A percentile compares a stretch with the other conserved stretches of the same genome.
phyloP scores from a whole-genome alignment of 2,329 filamentous ascomycete genomes.

The Boeremia exigua region DNA sequence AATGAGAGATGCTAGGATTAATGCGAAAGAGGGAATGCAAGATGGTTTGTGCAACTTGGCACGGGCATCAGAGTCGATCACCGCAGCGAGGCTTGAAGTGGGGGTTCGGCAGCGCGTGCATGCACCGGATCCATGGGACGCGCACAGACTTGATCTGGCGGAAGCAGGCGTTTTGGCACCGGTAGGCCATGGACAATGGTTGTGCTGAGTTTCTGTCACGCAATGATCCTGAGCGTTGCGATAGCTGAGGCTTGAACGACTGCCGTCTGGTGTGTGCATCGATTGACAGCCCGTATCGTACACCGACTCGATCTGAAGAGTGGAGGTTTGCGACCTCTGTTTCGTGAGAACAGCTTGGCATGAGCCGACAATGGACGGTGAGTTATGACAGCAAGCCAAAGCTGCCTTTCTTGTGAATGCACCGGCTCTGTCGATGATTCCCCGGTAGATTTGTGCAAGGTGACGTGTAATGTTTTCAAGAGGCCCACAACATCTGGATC shows the following conservation, averaged over 20 bases:
- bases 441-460: slow-evolving; percentile 14
- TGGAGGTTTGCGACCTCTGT: not conserved
- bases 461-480: slow-evolving; percentile 12
- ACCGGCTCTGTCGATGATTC: not conserved
- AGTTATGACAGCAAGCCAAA: slow-evolving; percentile 12
- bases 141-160: slow-evolving; percentile 46
- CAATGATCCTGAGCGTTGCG: not conserved
- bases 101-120: slow-evolving; percentile 38
- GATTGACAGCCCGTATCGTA: too few species aligned
- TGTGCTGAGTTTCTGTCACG: slow-evolving; percentile 4
- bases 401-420: slow-evolving; percentile 7
- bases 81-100: slow-evolving; percentile 34
- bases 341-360: slow-evolving; percentile 4
- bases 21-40: not conserved
- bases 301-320: not conserved
- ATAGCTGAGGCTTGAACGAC: not conserved
- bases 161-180: slow-evolving; percentile 29
- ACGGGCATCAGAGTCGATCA: slow-evolving; percentile 22
- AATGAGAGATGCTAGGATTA: not conserved
- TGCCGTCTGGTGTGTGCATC: not conserved
- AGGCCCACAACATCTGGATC: slow-evolving; percentile 5
- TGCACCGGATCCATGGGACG: slow-evolving; percentile 29
- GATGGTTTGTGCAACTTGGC: slow-evolving; percentile 13
- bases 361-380: slow-evolving; percentile 3
- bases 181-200: slow-evolving; percentile 15